phyloP scores from a whole-genome alignment of 768 basidiomycete species.

The Pleurotus giganteus region DNA sequence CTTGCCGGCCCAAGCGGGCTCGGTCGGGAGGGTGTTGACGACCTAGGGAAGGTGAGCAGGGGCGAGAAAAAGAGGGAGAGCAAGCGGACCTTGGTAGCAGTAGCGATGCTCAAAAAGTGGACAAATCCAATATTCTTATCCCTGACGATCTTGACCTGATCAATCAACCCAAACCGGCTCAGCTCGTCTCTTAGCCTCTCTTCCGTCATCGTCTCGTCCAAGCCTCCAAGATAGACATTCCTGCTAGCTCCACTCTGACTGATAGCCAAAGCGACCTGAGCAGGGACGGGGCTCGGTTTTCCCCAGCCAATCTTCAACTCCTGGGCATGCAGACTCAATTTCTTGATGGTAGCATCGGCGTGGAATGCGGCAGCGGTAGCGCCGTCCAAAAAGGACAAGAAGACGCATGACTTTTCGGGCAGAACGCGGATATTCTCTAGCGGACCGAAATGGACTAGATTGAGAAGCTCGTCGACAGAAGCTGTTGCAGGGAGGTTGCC shows the following conservation, averaged over 20 bases:
- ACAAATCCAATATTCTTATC: constrained; percentile 99
- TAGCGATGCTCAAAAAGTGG: constrained; percentile 93
- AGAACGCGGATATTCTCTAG: constrained; percentile 93
- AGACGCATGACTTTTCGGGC: constrained; percentile 96
- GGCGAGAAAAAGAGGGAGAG: constrained; percentile 2
- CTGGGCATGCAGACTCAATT: constrained; percentile 87
- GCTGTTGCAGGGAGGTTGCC: constrained; percentile 95
- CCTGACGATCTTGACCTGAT: constrained; percentile 98
- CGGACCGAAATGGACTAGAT: constrained; percentile 96
- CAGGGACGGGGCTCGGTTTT: constrained; percentile 86
- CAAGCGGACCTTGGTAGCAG: constrained; percentile 84
- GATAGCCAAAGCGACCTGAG: constrained; percentile 84
- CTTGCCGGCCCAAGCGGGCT: constrained; percentile 92
- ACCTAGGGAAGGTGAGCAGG: constrained; percentile 49
- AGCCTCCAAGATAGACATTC: constrained; percentile 94
- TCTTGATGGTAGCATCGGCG: constrained; percentile 95
- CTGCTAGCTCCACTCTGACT: constrained; percentile 89
- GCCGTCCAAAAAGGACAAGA: constrained; percentile 96
- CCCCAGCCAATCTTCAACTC: constrained; percentile 99
- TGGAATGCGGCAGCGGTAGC: constrained; percentile 94
- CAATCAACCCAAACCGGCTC: constrained; percentile 90
- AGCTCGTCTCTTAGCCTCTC: constrained; percentile 90
- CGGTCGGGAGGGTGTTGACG: constrained; percentile 87
- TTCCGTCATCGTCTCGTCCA: constrained; percentile 89
- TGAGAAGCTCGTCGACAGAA: constrained; percentile 96